Conservation (phyloP, 768 basidiomycete species). For the Tricholoma bakamatsutake region DNA sequence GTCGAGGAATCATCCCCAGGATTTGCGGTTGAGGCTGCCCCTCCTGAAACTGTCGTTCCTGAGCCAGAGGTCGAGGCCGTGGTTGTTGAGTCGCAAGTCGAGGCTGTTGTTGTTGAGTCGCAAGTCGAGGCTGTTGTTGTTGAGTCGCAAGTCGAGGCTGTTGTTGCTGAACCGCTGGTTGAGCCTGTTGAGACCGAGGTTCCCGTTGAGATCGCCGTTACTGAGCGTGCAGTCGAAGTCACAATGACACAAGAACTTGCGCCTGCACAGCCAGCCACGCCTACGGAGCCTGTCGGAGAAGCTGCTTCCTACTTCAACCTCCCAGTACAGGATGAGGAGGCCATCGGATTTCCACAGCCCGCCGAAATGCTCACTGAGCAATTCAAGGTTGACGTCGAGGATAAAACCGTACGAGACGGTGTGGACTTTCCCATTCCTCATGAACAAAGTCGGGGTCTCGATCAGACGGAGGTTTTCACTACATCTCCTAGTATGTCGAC, state of each 20-base stretch:
- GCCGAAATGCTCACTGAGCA: not conserved
- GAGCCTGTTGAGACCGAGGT: not conserved
- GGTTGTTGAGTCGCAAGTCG: too few relatives aligned
- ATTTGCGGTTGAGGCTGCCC: not conserved
- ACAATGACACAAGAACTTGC: not conserved
- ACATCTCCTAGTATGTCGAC: not conserved
- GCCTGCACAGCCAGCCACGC: not conserved
- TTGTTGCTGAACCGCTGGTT: not conserved
- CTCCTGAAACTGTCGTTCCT: conserved; percentile 2
- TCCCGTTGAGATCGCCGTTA: not conserved
- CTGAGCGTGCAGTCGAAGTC: not conserved
- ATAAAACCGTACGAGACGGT: not conserved
- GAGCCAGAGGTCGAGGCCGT: not conserved
- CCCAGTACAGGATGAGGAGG: conserved; percentile 6
- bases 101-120: too few relatives aligned
- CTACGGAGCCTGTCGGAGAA: conserved; percentile 1
- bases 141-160: not conserved
- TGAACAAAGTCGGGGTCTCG: not conserved
- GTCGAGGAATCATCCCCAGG: conserved; percentile 2
- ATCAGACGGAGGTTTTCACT: not conserved
- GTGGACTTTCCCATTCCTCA: not conserved
- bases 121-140: not conserved
- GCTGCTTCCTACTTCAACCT: conserved; percentile 10
- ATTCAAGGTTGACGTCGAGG: conserved; percentile 1
- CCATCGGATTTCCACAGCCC: not conserved